Evolutionary conservation across 78 protist species (phyloP).

Genomic region (Cyanophora paradoxa): DNA sequence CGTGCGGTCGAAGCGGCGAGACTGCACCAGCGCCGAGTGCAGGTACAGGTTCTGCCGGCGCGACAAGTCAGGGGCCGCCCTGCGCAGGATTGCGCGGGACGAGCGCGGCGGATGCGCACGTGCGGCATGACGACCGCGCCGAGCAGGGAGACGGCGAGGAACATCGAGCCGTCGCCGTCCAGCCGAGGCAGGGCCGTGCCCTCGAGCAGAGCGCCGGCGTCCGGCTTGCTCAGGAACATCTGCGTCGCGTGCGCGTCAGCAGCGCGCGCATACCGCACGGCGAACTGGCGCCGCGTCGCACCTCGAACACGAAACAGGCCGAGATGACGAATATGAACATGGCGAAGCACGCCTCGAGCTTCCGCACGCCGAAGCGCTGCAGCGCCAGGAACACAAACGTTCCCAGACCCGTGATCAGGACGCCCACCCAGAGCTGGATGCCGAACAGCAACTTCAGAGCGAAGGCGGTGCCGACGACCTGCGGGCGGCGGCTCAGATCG

Average conservation of each 20-base stretch:
- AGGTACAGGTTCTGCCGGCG: slow-evolving; percentile 56
- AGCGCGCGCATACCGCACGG: slow-evolving; percentile 38
- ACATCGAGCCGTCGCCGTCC: slow-evolving; percentile 7
- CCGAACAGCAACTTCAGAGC: slow-evolving; percentile 44
- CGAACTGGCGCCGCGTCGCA: slow-evolving; percentile 13
- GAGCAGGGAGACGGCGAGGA: slow-evolving; percentile 51
- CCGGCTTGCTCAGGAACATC: slow-evolving; percentile 12
- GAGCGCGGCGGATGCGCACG: too few species aligned
- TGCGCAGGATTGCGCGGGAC: too few species aligned
- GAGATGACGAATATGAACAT: slow-evolving; percentile 50
- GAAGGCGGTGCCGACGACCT: slow-evolving; percentile 63
- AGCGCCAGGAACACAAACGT: slow-evolving; percentile 57
- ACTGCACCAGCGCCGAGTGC: slow-evolving; percentile 58
- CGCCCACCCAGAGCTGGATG: slow-evolving; percentile 66
- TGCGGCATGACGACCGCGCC: slow-evolving; percentile 77
- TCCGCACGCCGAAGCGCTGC: slow-evolving; percentile 55
- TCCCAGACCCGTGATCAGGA: slow-evolving; percentile 56
- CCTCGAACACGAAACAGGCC: slow-evolving; percentile 44
- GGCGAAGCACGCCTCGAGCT: slow-evolving; percentile 55
- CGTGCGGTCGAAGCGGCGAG: slow-evolving; percentile 2
- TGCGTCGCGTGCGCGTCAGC: slow-evolving; percentile 8
- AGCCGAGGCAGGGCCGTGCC: slow-evolving; percentile 46
- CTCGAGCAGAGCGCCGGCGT: slow-evolving; percentile 9
- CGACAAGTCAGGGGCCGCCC: too few species aligned
- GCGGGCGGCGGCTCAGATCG: too few species aligned